Percentiles rank a stretch among this genome's conserved stretches.
Evolutionary conservation across 345 rosid genomes (phyloP).

Genomic region (Gossypium anomalum): DNA sequence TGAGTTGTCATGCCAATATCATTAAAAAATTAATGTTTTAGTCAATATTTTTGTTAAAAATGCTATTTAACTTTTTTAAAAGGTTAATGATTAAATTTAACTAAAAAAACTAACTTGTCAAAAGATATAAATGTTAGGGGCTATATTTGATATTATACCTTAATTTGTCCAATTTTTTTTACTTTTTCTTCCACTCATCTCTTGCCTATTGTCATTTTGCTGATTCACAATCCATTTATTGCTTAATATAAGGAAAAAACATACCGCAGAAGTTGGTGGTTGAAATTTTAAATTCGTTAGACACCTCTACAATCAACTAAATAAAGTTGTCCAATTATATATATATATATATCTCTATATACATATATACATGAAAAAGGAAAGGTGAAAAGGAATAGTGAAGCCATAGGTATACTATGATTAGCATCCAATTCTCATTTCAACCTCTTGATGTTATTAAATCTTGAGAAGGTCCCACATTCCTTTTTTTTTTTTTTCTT

Average conservation of each 20-base stretch:
- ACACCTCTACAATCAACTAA: not conserved
- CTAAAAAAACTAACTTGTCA: too few species aligned
- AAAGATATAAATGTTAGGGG: too few species aligned
- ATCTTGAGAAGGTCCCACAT: not conserved
- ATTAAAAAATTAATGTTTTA: too few species aligned
- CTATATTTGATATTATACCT: too few species aligned
- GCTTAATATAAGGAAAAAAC: not conserved
- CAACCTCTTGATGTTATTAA: not conserved
- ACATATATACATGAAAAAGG: not conserved
- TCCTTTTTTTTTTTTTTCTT: not conserved
- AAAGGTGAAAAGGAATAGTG: not conserved
- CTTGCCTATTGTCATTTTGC: not conserved
- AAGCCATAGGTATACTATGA: not conserved
- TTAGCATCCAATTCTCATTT: not conserved
- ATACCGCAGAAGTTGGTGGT: too few species aligned
- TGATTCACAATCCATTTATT: not conserved
- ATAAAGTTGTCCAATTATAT: not conserved
- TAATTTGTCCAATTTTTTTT: not conserved
- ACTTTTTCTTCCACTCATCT: not conserved
- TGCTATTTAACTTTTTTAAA: too few species aligned
- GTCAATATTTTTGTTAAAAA: too few species aligned
- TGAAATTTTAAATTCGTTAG: too few species aligned
- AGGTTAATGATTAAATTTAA: too few species aligned
- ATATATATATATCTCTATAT: too few species aligned
- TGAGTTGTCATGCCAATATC: fast-evolving